A percentile compares a stretch with the other conserved stretches of the same genome.
Evolutionary conservation across 2,329 filamentous ascomycete species (phyloP).

Genomic region (Paraphaeosphaeria minitans): DNA sequence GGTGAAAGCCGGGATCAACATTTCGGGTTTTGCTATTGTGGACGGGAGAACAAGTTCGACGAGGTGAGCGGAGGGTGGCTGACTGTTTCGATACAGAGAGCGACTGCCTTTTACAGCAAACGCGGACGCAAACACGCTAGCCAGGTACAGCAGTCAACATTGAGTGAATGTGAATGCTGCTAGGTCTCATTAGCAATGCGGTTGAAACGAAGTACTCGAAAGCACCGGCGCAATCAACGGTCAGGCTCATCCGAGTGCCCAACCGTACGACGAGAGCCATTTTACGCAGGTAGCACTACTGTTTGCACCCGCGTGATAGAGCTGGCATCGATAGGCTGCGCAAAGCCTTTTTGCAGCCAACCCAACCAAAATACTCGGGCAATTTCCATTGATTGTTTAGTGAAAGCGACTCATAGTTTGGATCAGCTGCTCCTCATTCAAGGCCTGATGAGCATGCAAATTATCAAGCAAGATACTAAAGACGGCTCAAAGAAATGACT

Average conservation of each 20-base stretch:
- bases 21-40: not conserved
- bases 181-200: not conserved
- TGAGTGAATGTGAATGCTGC: not conserved
- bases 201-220: not conserved
- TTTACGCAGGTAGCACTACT: not conserved
- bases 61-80: not conserved
- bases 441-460: no score
- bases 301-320: not conserved
- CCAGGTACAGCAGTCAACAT: not conserved
- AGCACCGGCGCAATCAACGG: not conserved
- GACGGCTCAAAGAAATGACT: no score
- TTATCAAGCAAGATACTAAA: no score
- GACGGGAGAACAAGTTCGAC: not conserved
- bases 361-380: not conserved
- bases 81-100: not conserved
- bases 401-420: no score
- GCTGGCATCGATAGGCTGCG: not conserved
- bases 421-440: no score
- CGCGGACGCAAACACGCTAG: not conserved
- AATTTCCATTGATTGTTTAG: no score
- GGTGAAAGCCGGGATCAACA: not conserved
- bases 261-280: not conserved
- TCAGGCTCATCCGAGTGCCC: not conserved
- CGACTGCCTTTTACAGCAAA: not conserved
- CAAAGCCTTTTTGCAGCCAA: not conserved